Evolutionary conservation across 352 stramenopile genomes (phyloP), one percentile per base, ranked within the genome.

Genomic region (Phytopythium cucurbitacearum): DNA sequence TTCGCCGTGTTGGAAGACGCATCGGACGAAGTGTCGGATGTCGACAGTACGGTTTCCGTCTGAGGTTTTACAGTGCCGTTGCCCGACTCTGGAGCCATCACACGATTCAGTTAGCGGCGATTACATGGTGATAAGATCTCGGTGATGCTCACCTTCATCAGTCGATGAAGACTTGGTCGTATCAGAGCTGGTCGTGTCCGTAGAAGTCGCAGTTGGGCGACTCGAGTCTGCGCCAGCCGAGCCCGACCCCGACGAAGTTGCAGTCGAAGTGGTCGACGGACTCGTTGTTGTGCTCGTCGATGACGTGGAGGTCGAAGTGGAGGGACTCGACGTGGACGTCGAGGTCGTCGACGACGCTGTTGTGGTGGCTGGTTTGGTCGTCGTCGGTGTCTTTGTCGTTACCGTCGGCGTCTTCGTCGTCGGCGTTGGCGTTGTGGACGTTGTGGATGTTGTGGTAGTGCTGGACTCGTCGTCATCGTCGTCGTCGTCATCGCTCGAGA

Each of bases 261-360:
- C 6, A 12, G 46, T 12, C 34, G 46, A 35, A 8, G 59, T 58
- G 16, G 48, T 53, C 0, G 48, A 61, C 16, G 68, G 58, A 16
- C 57, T 62, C 9, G 64, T 53, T 11, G 59, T 64, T 3, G 57
- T 41, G 28, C n/a, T 48, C 39, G 49, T 34, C 16, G 49, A 21
- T 32, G 48, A 38, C 4, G 48, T 40, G 1, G 48, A 51, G 11
- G 21, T 40, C 7, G 45, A 7, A n/a, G 40, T 44, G 12, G 40
- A 7, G 11, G 21, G 21, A 28, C 21, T 37, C 42, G 59, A 42
- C 55, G 32, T 43, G 51, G 57, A 15, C 34, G 47, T 53, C 37
- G 47, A 40, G 39, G 43, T 21, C 15, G 51, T 58, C 16, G 46
- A 16, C 13, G 54, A 44, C 7, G 43, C 48, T 42, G 53, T 52